These are phyloP conservation scores for Euphorbia corollata DNA, from an alignment of 441 rosid genomes.

Conservation along the genomic window DNA sequence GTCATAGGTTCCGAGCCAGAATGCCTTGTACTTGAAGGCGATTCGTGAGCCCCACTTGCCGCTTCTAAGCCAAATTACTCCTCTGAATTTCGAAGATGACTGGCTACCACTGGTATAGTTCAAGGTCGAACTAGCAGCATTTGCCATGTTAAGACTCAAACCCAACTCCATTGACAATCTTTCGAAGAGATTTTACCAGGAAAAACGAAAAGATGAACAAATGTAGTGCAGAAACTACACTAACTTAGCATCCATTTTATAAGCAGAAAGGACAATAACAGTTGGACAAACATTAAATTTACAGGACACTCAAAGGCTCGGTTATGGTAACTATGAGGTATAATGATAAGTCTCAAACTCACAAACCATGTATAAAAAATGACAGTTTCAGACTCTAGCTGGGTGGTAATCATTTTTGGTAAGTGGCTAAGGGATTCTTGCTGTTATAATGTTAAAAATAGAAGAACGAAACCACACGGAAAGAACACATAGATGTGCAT, in stretches of 20 bases:
- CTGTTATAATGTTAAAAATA: neutral
- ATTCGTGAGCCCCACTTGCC: constrained; percentile 30
- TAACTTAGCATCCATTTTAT: constrained; percentile 9
- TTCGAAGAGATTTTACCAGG: neutral
- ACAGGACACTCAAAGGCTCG: constrained; percentile 3
- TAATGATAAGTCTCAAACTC: neutral
- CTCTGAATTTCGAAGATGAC: constrained; percentile 21
- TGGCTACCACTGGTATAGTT: neutral
- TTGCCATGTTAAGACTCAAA: neutral
- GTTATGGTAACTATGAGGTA: constrained; percentile 15
- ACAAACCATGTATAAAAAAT: neutral
- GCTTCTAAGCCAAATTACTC: constrained; percentile 18
- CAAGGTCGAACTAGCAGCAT: constrained; percentile 11
- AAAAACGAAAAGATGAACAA: constrained; percentile 1
- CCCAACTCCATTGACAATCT: neutral
- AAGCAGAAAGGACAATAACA: neutral
- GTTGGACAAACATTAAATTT: constrained; percentile 7
- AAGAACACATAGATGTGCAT: neutral
- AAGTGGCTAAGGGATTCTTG: neutral
- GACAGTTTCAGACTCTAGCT: constrained; percentile 1
- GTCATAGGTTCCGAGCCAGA: constrained; percentile 29
- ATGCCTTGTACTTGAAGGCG: constrained; percentile 18
- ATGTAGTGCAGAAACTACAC: neutral
- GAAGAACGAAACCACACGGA: neutral
- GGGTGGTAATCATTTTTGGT: constrained; percentile 17